phyloP scores from a whole-genome alignment of 441 rosid species.

The Erysimum cheiri region DNA sequence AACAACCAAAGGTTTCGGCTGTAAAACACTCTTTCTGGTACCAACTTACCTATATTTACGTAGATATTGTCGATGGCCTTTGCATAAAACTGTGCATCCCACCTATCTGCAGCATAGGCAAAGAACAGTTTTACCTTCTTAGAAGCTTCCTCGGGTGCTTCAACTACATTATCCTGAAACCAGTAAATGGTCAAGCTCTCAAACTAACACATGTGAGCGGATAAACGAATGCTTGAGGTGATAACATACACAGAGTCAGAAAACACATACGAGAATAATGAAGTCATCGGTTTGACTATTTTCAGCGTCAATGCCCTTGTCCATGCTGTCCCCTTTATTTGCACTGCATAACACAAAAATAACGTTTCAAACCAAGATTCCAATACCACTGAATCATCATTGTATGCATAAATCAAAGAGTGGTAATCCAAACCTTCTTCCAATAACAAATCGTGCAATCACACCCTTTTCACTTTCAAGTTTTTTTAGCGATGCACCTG shows the following conservation, averaged over 20 bases:
- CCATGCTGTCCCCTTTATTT: conserved; percentile 81
- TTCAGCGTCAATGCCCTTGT: conserved; percentile 77
- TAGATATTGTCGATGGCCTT: conserved; percentile 72
- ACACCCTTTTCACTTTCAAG: conserved; percentile 67
- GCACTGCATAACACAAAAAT: conserved; percentile 56
- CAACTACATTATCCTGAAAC: conserved; percentile 63
- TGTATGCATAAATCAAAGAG: conserved; percentile 16
- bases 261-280: conserved; percentile 72
- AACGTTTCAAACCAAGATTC: conserved; percentile 33
- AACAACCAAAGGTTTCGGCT: background rate
- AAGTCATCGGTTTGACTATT: conserved; percentile 78
- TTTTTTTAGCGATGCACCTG: conserved; percentile 58
- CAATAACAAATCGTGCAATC: conserved; percentile 69
- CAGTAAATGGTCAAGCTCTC: conserved; percentile 11
- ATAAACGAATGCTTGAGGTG: background rate
- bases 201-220: conserved; percentile 14
- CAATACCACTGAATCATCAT: conserved; percentile 25
- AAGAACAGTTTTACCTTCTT: conserved; percentile 69
- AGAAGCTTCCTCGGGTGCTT: conserved; percentile 62
- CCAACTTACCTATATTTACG: conserved; percentile 63
- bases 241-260: conserved; percentile 12
- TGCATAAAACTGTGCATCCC: conserved; percentile 82
- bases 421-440: conserved; percentile 62
- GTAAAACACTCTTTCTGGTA: conserved; percentile 8
- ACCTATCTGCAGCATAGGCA: conserved; percentile 66